Evolutionary conservation across 2,329 filamentous ascomycete genomes (phyloP).

Genomic region (Cordyceps fumosorosea): DNA sequence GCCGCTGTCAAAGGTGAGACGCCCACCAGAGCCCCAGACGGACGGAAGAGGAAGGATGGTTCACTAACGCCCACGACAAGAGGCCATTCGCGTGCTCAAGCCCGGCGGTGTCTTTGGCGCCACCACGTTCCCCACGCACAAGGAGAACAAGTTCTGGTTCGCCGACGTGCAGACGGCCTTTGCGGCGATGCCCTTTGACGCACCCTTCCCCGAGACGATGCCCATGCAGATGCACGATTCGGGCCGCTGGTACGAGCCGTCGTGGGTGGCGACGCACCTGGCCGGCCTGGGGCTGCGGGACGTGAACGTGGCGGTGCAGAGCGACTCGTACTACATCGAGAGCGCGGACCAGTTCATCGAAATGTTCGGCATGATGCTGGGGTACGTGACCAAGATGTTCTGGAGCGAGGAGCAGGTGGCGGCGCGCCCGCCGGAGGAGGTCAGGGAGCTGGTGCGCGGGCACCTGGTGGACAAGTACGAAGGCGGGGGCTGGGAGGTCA

Average conservation of each 20-base stretch:
- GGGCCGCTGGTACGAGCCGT: slow-evolving; percentile 33
- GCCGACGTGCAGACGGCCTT: slow-evolving; percentile 34
- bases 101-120: slow-evolving; percentile 33
- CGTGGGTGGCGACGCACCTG: slow-evolving; percentile 33
- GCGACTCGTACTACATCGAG: slow-evolving; percentile 24
- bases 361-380: slow-evolving; percentile 32
- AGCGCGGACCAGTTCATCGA: slow-evolving; percentile 30
- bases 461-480: slow-evolving; percentile 35
- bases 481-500: slow-evolving; percentile 28
- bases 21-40: too few species aligned
- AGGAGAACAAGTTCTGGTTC: slow-evolving; percentile 28
- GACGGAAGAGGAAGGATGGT: too few species aligned
- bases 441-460: slow-evolving; percentile 27
- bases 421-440: slow-evolving; percentile 33
- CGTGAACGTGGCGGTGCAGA: slow-evolving; percentile 27
- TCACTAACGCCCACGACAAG: slow-evolving; percentile 16
- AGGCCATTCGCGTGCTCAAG: slow-evolving; percentile 33
- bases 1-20: slow-evolving; percentile 23
- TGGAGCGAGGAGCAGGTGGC: slow-evolving; percentile 34
- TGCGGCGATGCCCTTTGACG: slow-evolving; percentile 32
- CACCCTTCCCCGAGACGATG: slow-evolving; percentile 28
- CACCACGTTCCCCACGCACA: slow-evolving; percentile 29
- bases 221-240: slow-evolving; percentile 34
- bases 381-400: slow-evolving; percentile 29
- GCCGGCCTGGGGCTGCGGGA: slow-evolving; percentile 30